Conservation (phyloP, 129 eudicot genomes). For the Scalesia atractyloides region DNA sequence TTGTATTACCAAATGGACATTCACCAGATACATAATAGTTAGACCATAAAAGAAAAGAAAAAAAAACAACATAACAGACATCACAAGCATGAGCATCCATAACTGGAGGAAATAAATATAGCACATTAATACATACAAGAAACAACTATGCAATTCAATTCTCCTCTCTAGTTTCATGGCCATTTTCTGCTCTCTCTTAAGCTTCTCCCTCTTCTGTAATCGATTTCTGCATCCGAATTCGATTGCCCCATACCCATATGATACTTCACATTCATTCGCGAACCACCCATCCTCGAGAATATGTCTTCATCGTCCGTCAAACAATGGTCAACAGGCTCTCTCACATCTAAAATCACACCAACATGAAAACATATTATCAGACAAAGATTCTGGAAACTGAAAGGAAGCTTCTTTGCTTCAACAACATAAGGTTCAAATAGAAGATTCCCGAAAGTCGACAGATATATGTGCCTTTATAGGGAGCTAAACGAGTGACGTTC, state of each 20-base stretch:
- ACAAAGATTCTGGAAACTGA: neutral
- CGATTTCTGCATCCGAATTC: constrained; percentile 93
- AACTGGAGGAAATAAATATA: constrained; percentile 20
- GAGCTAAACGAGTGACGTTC: no score
- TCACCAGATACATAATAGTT: constrained; percentile 34
- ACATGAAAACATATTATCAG: neutral
- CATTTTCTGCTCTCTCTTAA: constrained; percentile 64
- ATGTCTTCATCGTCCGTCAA: constrained; percentile 74
- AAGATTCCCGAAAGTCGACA: neutral
- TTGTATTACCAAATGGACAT: constrained; percentile 36
- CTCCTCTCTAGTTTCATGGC: constrained; percentile 14
- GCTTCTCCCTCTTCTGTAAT: constrained; percentile 91
- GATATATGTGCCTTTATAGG: no score
- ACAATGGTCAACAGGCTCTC: constrained; percentile 34
- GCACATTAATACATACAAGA: constrained; percentile 34
- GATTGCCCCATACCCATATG: constrained; percentile 48
- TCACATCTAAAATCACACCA: constrained; percentile 7
- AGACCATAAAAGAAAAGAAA: neutral
- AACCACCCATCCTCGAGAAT: constrained; percentile 60
- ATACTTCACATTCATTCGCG: constrained; percentile 52
- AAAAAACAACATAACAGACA: constrained; percentile 24
- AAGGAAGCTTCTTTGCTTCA: neutral
- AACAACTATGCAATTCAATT: constrained; percentile 29
- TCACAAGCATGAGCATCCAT: constrained; percentile 37
- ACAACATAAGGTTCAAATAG: neutral